Percentiles rank a stretch among this genome's conserved stretches.
Conservation (phyloP, 805 yeast species). For the Candida tibetensis region DNA sequence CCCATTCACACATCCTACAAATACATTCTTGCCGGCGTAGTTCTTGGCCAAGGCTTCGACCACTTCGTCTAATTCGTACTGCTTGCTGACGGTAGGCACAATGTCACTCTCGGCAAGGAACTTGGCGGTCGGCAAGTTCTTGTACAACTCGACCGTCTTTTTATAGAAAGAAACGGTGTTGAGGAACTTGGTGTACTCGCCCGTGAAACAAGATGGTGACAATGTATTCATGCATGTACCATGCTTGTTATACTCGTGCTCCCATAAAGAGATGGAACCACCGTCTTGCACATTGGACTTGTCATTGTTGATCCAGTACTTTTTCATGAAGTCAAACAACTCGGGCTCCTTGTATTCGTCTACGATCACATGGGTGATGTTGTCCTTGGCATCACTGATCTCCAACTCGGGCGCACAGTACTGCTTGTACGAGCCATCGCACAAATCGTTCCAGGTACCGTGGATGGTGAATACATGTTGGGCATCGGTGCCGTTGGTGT, state of each 20-base stretch:
- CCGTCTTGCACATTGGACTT: constrained; percentile 22
- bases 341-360: constrained; percentile 24
- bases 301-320: constrained; percentile 24
- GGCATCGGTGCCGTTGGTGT: constrained; percentile 7
- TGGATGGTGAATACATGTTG: constrained; percentile 40
- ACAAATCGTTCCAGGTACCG: constrained; percentile 44
- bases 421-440: constrained; percentile 39
- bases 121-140: constrained; percentile 32
- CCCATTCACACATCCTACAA: constrained; percentile 33
- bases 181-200: constrained; percentile 28
- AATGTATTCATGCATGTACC: constrained; percentile 42
- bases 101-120: constrained; percentile 36
- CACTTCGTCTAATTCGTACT: constrained; percentile 33
- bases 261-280: constrained; percentile 34
- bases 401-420: constrained; percentile 34
- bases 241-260: constrained; percentile 44
- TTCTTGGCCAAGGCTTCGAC: constrained; percentile 29
- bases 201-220: constrained; percentile 34
- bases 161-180: constrained; percentile 31
- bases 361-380: constrained; percentile 25
- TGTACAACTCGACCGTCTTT: constrained; percentile 25
- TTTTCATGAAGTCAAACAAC: constrained; percentile 27
- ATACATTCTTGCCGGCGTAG: constrained; percentile 32
- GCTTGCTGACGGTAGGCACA: constrained; percentile 29
- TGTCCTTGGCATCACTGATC: constrained; percentile 24